A percentile compares a stretch with the other conserved stretches of the same genome.
phyloP scores from a whole-genome alignment of 306 rosid species.

The Oemleria cerasiformis region DNA sequence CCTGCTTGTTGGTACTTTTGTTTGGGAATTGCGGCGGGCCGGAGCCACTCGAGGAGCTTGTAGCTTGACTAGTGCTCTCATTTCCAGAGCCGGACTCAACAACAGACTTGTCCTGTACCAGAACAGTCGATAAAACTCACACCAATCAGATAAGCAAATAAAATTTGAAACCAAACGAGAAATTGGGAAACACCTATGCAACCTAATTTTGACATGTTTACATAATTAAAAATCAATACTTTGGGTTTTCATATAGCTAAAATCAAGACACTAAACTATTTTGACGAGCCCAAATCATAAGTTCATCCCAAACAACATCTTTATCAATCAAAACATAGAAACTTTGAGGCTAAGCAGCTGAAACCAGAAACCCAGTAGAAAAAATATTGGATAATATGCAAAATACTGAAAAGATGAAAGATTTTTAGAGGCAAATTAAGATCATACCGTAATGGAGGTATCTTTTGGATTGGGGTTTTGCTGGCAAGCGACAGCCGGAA shows the following conservation, averaged over 20 bases:
- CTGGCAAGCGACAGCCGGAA: slow-evolving; percentile 51
- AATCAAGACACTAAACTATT: background rate
- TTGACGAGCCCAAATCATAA: background rate
- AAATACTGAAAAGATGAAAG: background rate
- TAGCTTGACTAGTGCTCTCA: slow-evolving; percentile 28
- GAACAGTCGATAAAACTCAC: background rate
- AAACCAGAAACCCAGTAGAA: slow-evolving; percentile 18
- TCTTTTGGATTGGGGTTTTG: slow-evolving; percentile 47
- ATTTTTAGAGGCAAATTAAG: background rate
- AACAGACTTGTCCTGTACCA: slow-evolving; percentile 38
- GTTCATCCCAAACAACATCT: background rate
- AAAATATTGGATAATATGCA: background rate
- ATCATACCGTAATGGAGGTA: slow-evolving; percentile 45
- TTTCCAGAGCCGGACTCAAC: slow-evolving; percentile 38
- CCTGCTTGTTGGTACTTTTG: slow-evolving; percentile 53
- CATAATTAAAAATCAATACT: background rate
- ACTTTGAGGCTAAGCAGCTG: background rate
- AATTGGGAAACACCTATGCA: background rate
- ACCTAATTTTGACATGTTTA: background rate
- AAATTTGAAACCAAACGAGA: background rate
- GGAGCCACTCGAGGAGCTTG: slow-evolving; percentile 33
- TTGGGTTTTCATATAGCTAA: background rate
- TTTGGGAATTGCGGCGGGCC: slow-evolving; percentile 56
- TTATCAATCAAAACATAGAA: background rate
- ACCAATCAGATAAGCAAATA: background rate